phyloP scores from a whole-genome alignment of 148 eudicot genomes.

The Dysphania ambrosioides region DNA sequence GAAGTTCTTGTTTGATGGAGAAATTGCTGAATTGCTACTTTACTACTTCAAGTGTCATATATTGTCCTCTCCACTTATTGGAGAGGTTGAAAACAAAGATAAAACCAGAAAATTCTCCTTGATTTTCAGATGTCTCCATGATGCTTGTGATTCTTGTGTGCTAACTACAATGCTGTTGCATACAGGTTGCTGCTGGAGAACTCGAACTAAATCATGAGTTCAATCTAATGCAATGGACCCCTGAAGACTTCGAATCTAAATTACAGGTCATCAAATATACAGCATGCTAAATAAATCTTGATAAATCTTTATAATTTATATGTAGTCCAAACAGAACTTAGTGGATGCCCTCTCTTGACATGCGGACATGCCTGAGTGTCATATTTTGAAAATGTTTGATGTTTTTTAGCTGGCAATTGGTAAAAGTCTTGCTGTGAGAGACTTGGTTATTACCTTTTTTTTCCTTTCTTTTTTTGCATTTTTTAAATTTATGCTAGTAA shows the following conservation, averaged over 20 bases:
- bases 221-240: constrained; percentile 69
- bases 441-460: neutral
- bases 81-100: neutral
- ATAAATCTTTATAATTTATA: neutral
- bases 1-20: neutral
- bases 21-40: neutral
- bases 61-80: neutral
- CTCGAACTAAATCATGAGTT: constrained; percentile 74
- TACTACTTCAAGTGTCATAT: neutral
- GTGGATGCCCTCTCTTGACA: neutral
- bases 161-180: constrained; percentile 13
- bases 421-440: neutral
- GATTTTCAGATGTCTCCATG: neutral
- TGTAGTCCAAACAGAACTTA: neutral
- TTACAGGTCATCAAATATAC: constrained; percentile 52
- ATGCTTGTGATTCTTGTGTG: neutral
- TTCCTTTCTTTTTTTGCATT: neutral
- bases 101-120: neutral
- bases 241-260: constrained; percentile 92
- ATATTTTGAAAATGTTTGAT: neutral
- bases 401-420: neutral
- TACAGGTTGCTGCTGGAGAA: constrained; percentile 98
- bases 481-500: neutral
- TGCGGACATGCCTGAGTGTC: neutral
- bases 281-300: neutral